Evolutionary conservation across 495 filamentous ascomycete genomes (phyloP), one percentile per base, ranked within the genome.

Genomic region (Glarea lozoyensis): DNA sequence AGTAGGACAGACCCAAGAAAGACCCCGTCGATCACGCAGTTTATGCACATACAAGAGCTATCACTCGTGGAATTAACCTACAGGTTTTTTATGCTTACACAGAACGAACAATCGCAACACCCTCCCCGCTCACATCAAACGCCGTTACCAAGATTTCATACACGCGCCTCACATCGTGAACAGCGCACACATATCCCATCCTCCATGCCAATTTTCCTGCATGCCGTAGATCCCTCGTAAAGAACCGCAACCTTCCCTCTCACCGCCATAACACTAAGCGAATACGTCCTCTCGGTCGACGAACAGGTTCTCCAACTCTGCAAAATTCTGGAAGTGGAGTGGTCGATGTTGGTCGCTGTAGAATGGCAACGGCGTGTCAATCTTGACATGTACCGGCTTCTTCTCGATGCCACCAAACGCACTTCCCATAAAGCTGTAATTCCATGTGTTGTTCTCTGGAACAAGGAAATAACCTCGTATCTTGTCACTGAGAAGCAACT

Each of bases 391-490:
- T 37, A 92, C 75, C 21, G 80, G 70, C 63, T 84, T 88, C 78
- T 94, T 95, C 70, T 96, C 90, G 40, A 93, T 54, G 15, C 75
- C 78, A 34, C 79, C 78, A 58, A 96, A 99, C 12, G 76, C 76
- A 45, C 81, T 86, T 29, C 92, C 92, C 80, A 96, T 89, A 69
- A 97, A 97, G 60, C 84, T 92, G 62, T 94, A 99, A 63, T 99
- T 99, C 93, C 93, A 99, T 18, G 84, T 72, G 34, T 81, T 81
- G 22, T 80, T 81, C 48, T 97, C 93, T 11, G 93, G 93, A 12
- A 95, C 87, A 46, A 99, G 65, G 76, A 97, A 97, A 65, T 86
- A 95, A 19, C 93, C 93, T 53, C 84, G 76, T 52, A 95, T 90
- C 61, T 84, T 84, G 60, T 96, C 89, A 53, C 82, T 88, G 43